phyloP scores from a whole-genome alignment of 108 stramenopile species.

The Skeletonema marinoi region DNA sequence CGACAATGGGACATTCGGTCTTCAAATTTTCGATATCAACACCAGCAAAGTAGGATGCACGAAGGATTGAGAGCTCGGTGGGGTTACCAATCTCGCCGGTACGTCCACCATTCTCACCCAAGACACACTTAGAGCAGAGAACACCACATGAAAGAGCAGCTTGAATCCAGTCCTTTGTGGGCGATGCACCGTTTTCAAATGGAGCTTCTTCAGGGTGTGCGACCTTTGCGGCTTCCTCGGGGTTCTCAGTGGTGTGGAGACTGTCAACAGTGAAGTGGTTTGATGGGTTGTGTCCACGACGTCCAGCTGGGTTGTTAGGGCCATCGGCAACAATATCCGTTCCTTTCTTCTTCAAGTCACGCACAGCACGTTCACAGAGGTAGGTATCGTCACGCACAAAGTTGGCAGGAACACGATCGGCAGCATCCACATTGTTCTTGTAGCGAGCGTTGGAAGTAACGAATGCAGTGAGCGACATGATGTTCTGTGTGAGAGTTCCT shows the following conservation, averaged over 20 bases:
- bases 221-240: conserved; percentile 4
- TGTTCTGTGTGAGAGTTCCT: conserved; percentile 96
- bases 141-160: conserved; percentile 74
- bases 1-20: conserved; percentile 61
- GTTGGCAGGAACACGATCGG: conserved; percentile 50
- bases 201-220: conserved; percentile 42
- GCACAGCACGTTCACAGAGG: conserved; percentile 58
- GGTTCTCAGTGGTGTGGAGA: conserved; percentile 23
- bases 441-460: conserved; percentile 75
- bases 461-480: conserved; percentile 85
- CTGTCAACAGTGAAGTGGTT: conserved; percentile 28
- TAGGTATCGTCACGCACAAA: conserved; percentile 68
- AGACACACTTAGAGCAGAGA: conserved; percentile 75
- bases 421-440: conserved; percentile 63
- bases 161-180: conserved; percentile 54
- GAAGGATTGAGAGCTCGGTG: conserved; percentile 83
- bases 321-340: conserved; percentile 36
- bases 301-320: conserved; percentile 33
- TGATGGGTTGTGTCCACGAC: conserved; percentile 42
- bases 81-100: conserved; percentile 89
- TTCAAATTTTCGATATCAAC: conserved; percentile 68
- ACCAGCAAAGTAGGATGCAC: conserved; percentile 78
- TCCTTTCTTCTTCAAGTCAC: conserved; percentile 33
- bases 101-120: conserved; percentile 74
- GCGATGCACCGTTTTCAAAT: conserved; percentile 65